These are phyloP conservation scores for Eruca vesicaria DNA, from an alignment of 441 rosid species.

Conservation along the genomic window DNA sequence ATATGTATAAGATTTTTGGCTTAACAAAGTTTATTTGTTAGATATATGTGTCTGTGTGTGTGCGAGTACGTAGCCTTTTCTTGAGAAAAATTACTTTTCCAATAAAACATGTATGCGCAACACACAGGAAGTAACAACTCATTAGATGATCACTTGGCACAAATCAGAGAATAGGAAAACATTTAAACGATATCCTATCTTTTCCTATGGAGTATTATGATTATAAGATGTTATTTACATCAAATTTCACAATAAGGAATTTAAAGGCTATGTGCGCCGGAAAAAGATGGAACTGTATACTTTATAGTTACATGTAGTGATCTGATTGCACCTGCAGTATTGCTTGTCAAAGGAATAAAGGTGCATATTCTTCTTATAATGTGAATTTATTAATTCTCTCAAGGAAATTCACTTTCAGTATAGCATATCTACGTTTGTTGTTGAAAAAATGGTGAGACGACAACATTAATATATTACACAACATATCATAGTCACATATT, in stretches of 20 bases:
- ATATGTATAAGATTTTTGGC: neutral
- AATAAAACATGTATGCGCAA: neutral
- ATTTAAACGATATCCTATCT: neutral
- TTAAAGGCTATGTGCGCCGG: constrained; percentile 24
- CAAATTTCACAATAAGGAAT: constrained; percentile 20
- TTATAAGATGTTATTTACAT: constrained; percentile 16
- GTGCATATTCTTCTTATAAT: constrained; percentile 1
- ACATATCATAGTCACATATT: neutral
- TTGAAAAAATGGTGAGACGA: neutral
- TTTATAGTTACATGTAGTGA: constrained; percentile 27
- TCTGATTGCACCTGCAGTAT: constrained; percentile 30
- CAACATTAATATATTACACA: neutral
- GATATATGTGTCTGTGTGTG: too few species aligned
- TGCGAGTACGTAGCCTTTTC: neutral
- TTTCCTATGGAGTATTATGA: neutral
- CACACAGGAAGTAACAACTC: neutral
- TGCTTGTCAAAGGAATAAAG: constrained; percentile 16
- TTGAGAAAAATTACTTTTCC: neutral
- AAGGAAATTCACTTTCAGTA: neutral
- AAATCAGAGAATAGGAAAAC: neutral
- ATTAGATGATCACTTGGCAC: constrained; percentile 6
- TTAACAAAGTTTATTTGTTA: neutral
- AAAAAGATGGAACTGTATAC: constrained; percentile 9
- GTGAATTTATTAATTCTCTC: neutral
- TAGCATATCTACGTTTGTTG: neutral